Conservation (phyloP, 2,329 filamentous ascomycete species). For the Helicocarpus griseus region DNA sequence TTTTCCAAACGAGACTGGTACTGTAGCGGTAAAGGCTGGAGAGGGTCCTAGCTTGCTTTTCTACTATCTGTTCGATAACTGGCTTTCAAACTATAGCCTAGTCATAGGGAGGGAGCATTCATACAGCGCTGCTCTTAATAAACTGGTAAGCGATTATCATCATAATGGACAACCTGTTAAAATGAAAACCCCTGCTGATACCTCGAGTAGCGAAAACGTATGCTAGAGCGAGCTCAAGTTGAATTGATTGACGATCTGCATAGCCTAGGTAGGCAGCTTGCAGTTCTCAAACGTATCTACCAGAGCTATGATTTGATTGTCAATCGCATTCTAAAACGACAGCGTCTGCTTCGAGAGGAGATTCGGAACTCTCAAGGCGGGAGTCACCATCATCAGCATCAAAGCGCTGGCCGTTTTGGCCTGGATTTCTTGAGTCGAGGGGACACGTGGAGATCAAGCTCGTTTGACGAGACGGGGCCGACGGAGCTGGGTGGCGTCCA, state of each 20-base stretch:
- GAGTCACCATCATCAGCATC: background rate
- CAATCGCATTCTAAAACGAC: conserved; percentile 48
- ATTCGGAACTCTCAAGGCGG: conserved; percentile 16
- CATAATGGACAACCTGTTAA: background rate
- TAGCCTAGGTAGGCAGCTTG: conserved; percentile 51
- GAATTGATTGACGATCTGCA: conserved; percentile 44
- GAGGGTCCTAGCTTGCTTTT: conserved; percentile 54
- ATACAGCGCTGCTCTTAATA: conserved; percentile 40
- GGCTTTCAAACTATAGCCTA: conserved; percentile 53
- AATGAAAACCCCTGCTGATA: background rate
- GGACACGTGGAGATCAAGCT: background rate
- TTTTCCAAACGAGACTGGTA: conserved; percentile 21
- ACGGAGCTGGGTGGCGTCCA: conserved; percentile 30
- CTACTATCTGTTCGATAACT: conserved; percentile 60
- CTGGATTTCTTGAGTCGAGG: conserved; percentile 2
- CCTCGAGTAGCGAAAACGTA: conserved; percentile 38
- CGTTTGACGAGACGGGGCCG: conserved; percentile 3
- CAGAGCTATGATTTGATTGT: conserved; percentile 53
- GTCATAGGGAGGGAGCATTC: conserved; percentile 48
- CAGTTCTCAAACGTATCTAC: conserved; percentile 53
- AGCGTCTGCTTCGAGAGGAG: conserved; percentile 31
- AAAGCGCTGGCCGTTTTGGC: background rate
- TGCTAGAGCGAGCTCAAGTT: conserved; percentile 43
- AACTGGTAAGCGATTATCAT: conserved; percentile 32
- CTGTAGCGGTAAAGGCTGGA: conserved; percentile 30